Conservation (phyloP, 805 yeast genomes). For the Spathaspora hagerdaliae region DNA sequence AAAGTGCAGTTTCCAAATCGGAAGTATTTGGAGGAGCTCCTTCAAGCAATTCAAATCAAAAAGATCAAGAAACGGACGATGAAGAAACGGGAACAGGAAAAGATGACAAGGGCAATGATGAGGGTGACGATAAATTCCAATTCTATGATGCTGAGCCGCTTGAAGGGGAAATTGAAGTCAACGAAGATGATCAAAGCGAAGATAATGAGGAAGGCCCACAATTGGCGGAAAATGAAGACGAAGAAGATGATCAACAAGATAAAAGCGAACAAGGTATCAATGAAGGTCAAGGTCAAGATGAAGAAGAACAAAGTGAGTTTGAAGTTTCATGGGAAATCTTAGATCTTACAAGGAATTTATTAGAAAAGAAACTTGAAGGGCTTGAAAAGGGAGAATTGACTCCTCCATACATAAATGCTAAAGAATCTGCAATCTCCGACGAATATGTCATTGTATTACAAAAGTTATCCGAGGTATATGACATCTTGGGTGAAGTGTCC, state of each 20-base stretch:
- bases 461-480: conserved; percentile 70
- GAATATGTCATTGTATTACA: conserved; percentile 35
- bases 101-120: conserved; percentile 11
- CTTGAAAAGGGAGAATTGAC: conserved; percentile 8
- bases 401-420: conserved; percentile 27
- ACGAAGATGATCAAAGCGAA: conserved; percentile 10
- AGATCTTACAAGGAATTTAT: conserved; percentile 71
- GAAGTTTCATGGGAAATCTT: conserved; percentile 86
- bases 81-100: conserved; percentile 20
- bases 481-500: conserved; percentile 83
- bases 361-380: conserved; percentile 34
- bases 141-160: conserved; percentile 23
- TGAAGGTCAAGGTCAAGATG: conserved; percentile 20
- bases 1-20: conserved; percentile 67
- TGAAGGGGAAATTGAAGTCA: conserved; percentile 19
- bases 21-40: conserved; percentile 64
- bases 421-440: conserved; percentile 27
- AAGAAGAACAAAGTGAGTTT: conserved; percentile 61
- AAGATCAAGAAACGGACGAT: conserved; percentile 16
- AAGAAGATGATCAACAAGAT: conserved; percentile 30
- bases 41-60: conserved; percentile 19
- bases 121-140: conserved; percentile 24
- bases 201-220: conserved; percentile 17
- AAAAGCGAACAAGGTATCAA: conserved; percentile 2
- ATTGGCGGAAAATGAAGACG: conserved; percentile 48